Evolutionary conservation across 1,284 basidiomycete species (phyloP).

Genomic region (Exobasidium cylindrosporum): DNA sequence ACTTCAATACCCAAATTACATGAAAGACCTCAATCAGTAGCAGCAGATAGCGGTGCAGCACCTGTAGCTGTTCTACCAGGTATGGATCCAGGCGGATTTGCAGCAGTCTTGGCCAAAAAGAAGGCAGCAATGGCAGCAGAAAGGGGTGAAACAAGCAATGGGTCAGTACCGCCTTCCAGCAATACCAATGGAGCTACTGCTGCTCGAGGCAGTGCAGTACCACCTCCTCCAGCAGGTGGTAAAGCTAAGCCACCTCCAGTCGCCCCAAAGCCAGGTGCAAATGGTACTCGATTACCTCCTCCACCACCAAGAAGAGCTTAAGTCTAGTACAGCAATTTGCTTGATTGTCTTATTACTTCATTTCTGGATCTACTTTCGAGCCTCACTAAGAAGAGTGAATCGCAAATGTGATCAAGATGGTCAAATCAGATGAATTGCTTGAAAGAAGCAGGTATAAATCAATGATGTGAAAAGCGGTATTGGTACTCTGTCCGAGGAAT

Average conservation of each 20-base stretch:
- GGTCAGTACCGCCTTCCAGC: constrained; percentile 7
- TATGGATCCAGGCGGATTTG: constrained; percentile 56
- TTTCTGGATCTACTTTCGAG: too few species aligned
- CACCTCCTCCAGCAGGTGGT: constrained; percentile 9
- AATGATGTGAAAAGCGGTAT: too few species aligned
- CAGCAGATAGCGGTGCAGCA: constrained; percentile 52
- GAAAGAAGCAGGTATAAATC: too few species aligned
- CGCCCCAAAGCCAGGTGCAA: constrained; percentile 28
- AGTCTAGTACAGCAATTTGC: too few species aligned
- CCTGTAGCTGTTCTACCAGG: constrained; percentile 57
- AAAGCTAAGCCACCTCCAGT: constrained; percentile 21
- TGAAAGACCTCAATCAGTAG: constrained; percentile 28
- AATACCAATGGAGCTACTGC: neutral
- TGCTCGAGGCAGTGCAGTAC: neutral
- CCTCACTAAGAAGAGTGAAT: too few species aligned
- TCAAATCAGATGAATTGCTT: too few species aligned
- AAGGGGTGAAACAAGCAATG: constrained; percentile 18
- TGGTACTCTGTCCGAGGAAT: too few species aligned
- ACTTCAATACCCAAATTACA: constrained; percentile 56
- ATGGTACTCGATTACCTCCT: constrained; percentile 34
- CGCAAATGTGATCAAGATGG: too few species aligned
- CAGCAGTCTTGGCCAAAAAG: constrained; percentile 57
- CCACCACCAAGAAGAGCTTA: constrained; percentile 26
- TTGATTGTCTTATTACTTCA: too few species aligned
- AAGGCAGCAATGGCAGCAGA: constrained; percentile 36